Percentiles rank a stretch among this genome's conserved stretches.
Evolutionary conservation across 345 rosid genomes (phyloP).

Genomic region (Adansonia digitata): DNA sequence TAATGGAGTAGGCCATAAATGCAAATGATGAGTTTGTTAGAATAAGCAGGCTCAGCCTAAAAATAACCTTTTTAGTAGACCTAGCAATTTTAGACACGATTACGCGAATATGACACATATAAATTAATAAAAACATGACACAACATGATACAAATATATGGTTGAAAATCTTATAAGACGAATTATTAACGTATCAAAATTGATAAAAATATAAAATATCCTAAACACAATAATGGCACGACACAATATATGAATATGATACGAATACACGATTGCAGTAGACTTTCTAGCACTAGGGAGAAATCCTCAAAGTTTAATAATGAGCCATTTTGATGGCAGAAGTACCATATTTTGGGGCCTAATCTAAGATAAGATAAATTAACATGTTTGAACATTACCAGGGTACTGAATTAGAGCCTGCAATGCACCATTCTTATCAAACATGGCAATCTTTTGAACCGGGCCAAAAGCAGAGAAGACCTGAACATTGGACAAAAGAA

Average conservation of each 20-base stretch:
- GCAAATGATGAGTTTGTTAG: not conserved
- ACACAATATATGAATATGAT: too few species aligned
- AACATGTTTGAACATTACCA: conserved; percentile 35
- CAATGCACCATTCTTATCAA: conserved; percentile 93
- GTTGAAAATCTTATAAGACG: too few species aligned
- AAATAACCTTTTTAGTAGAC: not conserved
- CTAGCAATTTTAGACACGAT: too few species aligned
- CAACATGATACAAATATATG: too few species aligned
- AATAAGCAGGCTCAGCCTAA: not conserved
- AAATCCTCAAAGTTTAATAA: not conserved
- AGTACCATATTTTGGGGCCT: not conserved
- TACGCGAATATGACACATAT: too few species aligned
- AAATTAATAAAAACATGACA: too few species aligned
- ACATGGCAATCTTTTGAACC: conserved; percentile 98
- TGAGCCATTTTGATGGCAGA: not conserved
- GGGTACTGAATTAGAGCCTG: conserved; percentile 87
- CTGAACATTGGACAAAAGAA: conserved; percentile 26
- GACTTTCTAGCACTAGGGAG: not conserved
- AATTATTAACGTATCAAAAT: too few species aligned
- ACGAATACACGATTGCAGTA: too few species aligned
- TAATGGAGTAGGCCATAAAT: not conserved
- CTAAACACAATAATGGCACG: too few species aligned
- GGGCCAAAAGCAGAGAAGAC: conserved; percentile 92
- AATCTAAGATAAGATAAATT: not conserved
- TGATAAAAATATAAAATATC: too few species aligned